Evolutionary conservation across 169 alveolate species (phyloP), one percentile per base, ranked within the genome.

Genomic region (Pseudocohnilembus persalinus): DNA sequence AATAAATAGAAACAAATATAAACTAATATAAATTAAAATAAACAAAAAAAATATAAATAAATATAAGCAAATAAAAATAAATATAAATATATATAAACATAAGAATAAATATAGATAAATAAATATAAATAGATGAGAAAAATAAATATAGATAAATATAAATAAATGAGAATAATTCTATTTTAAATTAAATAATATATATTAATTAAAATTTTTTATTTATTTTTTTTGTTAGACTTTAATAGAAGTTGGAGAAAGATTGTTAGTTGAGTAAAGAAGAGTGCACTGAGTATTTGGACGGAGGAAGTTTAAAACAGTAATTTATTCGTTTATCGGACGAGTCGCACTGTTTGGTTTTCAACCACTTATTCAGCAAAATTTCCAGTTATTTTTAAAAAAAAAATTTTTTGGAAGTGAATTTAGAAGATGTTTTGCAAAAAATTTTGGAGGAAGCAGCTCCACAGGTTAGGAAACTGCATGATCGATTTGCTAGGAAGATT

Each of bases 401-500:
- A 34, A 15, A 29, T 0, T 77, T 77, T 33, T 31, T 77, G 0
- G 82, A 31, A 0, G 26, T 77, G 29, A 33, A 77, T 30, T 34
- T 77, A 33, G 73, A 68, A 1, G 82, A 77, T 26, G 33, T 34
- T 77, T 30, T 77, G 24, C 16, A 31, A 33, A 16, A 32, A 20
- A 33, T 77, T 26, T 25, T 77, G 1, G 73, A 77, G 33, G 28
- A 31, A 6, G 33, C 29, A 32, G 29, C 28, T 1, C 28, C 30
- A 26, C 33, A 20, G 1, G 29, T 77, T 0, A 77, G 63, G n/a
- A 31, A 31, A 16, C 33, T 77, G 74, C 82, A 77, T 33, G 82
- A 77, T 77, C 65, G 82, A 4, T 77, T 77, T 34, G n/a, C 34
- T 24, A 63, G 82, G 29, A 77, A 77, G 33, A 68, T 68, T 32